A percentile compares a stretch with the other conserved stretches of the same genome.
These are phyloP conservation scores for Geopyxis carbonaria DNA, from an alignment of 495 filamentous ascomycete species.

Conservation along the genomic window DNA sequence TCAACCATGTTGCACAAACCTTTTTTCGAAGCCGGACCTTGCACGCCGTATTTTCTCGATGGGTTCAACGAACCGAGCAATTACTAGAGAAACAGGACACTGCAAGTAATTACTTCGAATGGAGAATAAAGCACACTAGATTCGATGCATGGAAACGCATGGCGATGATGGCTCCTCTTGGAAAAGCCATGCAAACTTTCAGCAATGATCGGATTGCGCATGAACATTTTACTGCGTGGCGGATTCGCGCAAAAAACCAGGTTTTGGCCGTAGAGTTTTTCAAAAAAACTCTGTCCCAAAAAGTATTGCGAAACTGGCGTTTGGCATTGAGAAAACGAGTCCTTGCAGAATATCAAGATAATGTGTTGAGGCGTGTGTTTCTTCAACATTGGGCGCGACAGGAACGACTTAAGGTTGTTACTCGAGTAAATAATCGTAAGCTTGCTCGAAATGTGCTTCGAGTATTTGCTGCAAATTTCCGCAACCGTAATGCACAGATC, in stretches of 20 bases:
- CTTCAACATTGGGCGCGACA: conserved; percentile 4
- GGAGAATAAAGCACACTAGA: conserved; percentile 10
- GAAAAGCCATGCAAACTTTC: conserved; percentile 4
- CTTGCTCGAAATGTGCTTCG: background rate
- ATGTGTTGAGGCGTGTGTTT: background rate
- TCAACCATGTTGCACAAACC: conserved; percentile 17
- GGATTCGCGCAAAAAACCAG: conserved; percentile 13
- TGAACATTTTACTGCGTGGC: conserved; percentile 13
- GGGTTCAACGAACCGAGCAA: conserved; percentile 16
- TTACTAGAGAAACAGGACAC: conserved; percentile 14
- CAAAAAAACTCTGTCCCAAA: conserved; percentile 3
- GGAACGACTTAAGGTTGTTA: conserved; percentile 2
- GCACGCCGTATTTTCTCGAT: conserved; percentile 16
- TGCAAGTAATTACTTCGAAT: conserved; percentile 18
- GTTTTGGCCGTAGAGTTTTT: conserved; percentile 10
- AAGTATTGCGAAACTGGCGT: conserved; percentile 12
- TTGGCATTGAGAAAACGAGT: conserved; percentile 12
- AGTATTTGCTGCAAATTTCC: background rate
- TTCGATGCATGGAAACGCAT: conserved; percentile 19
- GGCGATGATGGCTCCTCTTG: conserved; percentile 13
- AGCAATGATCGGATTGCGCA: conserved; percentile 12
- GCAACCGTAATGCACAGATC: background rate
- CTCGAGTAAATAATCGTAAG: conserved; percentile 2
- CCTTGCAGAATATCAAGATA: conserved; percentile 9
- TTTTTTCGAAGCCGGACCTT: conserved; percentile 12